Conservation (phyloP, 2,329 filamentous ascomycete species). For the Pseudogymnoascus verrucosus region DNA sequence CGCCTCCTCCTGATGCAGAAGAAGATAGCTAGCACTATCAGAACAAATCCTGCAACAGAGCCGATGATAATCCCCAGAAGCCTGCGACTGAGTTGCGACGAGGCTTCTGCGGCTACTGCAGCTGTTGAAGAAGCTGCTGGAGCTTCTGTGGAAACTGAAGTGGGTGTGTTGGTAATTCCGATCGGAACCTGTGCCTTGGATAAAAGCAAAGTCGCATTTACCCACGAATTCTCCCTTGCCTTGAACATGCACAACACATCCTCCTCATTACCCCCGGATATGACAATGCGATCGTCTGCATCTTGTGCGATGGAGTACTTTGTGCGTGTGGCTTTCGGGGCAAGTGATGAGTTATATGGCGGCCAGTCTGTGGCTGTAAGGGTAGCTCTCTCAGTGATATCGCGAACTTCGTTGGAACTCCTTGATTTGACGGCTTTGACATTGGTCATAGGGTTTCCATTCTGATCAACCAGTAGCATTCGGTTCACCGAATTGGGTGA, state of each 20-base stretch:
- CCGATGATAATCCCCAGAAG: constrained; percentile 79
- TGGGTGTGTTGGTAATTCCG: constrained; percentile 14
- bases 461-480: constrained; percentile 55
- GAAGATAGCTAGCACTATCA: constrained; percentile 44
- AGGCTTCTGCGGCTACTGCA: constrained; percentile 27
- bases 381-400: constrained; percentile 5
- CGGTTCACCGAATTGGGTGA: constrained; percentile 70
- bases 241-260: constrained; percentile 72
- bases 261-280: constrained; percentile 64
- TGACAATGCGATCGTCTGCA: constrained; percentile 57
- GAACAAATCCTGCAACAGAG: constrained; percentile 65
- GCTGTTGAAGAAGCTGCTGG: constrained; percentile 25
- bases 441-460: constrained; percentile 45
- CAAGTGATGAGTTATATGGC: constrained; percentile 66
- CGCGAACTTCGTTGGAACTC: background rate
- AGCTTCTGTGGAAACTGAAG: constrained; percentile 27
- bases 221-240: constrained; percentile 66
- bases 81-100: constrained; percentile 30
- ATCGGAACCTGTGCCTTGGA: constrained; percentile 16
- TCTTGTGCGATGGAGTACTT: constrained; percentile 65
- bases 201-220: constrained; percentile 49
- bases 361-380: constrained; percentile 63
- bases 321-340: constrained; percentile 55
- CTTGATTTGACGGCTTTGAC: constrained; percentile 34
- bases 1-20: constrained; percentile 56